A percentile compares a stretch with the other conserved stretches of the same genome.
Evolutionary conservation across 2,329 filamentous ascomycete genomes (phyloP).

Genomic region (Coniosporium tulheliwenetii): DNA sequence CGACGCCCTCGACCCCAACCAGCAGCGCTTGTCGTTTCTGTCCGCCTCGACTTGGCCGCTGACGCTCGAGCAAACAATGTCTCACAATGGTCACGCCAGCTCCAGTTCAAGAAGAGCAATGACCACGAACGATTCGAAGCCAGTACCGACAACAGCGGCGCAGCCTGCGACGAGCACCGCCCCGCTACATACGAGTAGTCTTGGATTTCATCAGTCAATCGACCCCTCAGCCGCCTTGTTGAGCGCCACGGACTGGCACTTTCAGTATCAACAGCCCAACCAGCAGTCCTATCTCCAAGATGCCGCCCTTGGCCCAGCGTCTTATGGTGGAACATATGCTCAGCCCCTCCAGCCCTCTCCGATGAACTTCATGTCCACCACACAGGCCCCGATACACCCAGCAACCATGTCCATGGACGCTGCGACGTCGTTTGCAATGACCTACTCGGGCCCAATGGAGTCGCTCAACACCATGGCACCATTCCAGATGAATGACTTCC

Average conservation of each 20-base stretch:
- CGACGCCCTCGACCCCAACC: constrained; percentile 15
- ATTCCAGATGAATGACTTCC: constrained; percentile 49
- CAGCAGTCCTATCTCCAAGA: constrained; percentile 15
- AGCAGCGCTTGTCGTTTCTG: constrained; percentile 12
- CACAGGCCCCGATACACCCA: constrained; percentile 15
- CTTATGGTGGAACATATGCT: constrained; percentile 20
- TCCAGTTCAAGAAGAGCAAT: constrained; percentile 3
- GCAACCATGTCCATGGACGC: constrained; percentile 19
- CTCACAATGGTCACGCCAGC: constrained; percentile 6
- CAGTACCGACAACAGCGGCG: too few relatives aligned
- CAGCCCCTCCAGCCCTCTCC: constrained; percentile 28
- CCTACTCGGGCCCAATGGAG: constrained; percentile 25
- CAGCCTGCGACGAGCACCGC: neutral
- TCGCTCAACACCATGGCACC: constrained; percentile 26
- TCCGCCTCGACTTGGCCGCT: constrained; percentile 20
- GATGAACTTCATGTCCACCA: constrained; percentile 29
- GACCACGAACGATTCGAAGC: constrained; percentile 2
- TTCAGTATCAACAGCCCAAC: constrained; percentile 21
- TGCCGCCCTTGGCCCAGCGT: constrained; percentile 17
- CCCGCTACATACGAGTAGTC: constrained; percentile 12
- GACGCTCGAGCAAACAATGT: constrained; percentile 18
- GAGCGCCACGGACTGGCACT: constrained; percentile 23
- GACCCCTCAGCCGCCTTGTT: constrained; percentile 11
- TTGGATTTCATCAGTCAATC: constrained; percentile 12
- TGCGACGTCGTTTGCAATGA: constrained; percentile 23